Evolutionary conservation across 2,329 filamentous ascomycete genomes (phyloP), one percentile per base, ranked within the genome.

Genomic region (Myrmaecium sp.): DNA sequence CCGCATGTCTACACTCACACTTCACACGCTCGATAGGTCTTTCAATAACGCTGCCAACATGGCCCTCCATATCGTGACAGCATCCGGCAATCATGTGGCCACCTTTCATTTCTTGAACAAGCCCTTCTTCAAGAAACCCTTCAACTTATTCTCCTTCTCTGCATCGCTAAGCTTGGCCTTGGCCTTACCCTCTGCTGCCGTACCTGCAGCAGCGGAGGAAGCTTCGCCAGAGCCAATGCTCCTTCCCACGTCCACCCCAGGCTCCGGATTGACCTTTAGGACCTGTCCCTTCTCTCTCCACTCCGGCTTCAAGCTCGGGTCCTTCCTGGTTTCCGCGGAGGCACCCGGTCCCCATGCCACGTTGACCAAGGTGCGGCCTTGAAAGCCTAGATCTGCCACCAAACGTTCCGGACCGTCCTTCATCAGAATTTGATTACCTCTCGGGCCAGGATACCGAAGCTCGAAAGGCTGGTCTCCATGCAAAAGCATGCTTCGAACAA

Each of bases 321-420:
- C 54, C 16, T 62, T 62, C 32, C 73, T 60, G 4, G 62, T 64
- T 7, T 62, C 54, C 1, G 55, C 41, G n/a, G 65, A 59, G 1
- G 73, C 76, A 19, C 51, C 59, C 24, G 74, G 65, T 12, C 71
- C 68, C 79, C 82, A 92, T 1, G 71, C 54, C 33, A 92, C 66
- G 32, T 75, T 86, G 22, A 94, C 57, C 6, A 92, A 57, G 17
- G 84, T 73, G 17, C 70, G 65, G 5, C 73, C 72, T 3, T 62
- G 64, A 34, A 94, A 66, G 9, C 73, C 69, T 37, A 92, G 64
- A 30, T 74, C 70, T 27, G 64, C 61, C 30, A 94, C 78, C n/a
- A 94, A 56, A 23, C 48, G 65, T 44, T 63, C 62, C 18, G 51
- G 47, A 5, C 52, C 50, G 23, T 56, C 55, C 8, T 51, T 52